A percentile compares a stretch with the other conserved stretches of the same genome.
These are phyloP conservation scores for Fusarium subglutinans DNA, from an alignment of 2,329 filamentous ascomycete species.

Conservation along the genomic window DNA sequence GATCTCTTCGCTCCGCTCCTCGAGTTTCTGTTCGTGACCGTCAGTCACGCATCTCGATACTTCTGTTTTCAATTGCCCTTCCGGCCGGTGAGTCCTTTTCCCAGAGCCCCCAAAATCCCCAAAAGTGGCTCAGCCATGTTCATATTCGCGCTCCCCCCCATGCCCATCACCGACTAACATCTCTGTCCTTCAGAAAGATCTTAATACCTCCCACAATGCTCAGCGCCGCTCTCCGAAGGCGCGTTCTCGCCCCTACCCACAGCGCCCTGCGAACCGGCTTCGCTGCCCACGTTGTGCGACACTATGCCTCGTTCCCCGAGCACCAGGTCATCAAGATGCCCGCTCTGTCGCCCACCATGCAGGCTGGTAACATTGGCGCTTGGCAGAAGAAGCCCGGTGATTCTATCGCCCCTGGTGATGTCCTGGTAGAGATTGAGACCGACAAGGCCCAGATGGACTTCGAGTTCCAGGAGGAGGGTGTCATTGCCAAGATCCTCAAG, in stretches of 20 bases:
- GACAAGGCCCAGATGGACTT: constrained; percentile 99
- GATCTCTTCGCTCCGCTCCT: constrained; percentile 26
- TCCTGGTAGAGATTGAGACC: constrained; percentile 97
- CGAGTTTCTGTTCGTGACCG: constrained; percentile 30
- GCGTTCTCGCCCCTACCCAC: constrained; percentile 62
- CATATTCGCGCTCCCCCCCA: constrained; percentile 31
- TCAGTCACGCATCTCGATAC: constrained; percentile 34
- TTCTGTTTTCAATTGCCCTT: constrained; percentile 38
- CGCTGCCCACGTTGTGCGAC: constrained; percentile 66
- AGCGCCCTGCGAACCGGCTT: constrained; percentile 61
- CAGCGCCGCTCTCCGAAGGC: constrained; percentile 71
- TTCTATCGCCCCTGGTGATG: constrained; percentile 86
- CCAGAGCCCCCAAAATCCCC: neutral
- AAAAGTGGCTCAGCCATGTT: constrained; percentile 24
- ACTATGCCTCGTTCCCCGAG: constrained; percentile 86
- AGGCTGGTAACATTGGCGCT: constrained; percentile 90
- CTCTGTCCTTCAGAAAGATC: constrained; percentile 39
- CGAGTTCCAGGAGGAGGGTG: constrained; percentile 98
- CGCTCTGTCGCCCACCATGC: constrained; percentile 97
- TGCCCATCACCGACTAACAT: constrained; percentile 35
- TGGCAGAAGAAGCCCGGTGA: constrained; percentile 99
- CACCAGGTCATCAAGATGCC: constrained; percentile 98
- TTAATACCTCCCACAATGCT: constrained; percentile 60
- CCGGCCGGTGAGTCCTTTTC: constrained; percentile 36
- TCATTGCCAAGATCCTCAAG: constrained; percentile 93